phyloP scores from a whole-genome alignment of 139 green algal genomes.

The Coccomyxa sp. region DNA sequence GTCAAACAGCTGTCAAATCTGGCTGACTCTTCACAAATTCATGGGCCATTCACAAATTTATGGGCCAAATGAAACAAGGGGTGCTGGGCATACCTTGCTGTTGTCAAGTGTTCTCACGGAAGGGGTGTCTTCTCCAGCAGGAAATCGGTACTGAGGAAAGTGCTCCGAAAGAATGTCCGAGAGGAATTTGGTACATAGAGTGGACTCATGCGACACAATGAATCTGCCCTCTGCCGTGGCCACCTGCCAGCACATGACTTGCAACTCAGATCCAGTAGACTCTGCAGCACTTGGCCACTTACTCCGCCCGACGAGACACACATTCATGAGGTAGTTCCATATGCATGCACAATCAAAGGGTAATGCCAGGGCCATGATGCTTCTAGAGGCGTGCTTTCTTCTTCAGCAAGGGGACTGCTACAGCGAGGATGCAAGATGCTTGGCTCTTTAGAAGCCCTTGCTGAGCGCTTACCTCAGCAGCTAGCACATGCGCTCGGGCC shows the following conservation, averaged over 20 bases:
- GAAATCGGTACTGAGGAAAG: constrained; percentile 25
- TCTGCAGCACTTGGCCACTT: not conserved
- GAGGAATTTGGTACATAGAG: constrained; percentile 2
- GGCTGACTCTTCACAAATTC: too few relatives aligned
- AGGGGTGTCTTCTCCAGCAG: constrained; percentile 5
- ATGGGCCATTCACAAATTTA: too few relatives aligned
- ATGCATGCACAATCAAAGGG: not conserved
- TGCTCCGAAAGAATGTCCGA: constrained; percentile 27
- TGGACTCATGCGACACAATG: constrained; percentile 21
- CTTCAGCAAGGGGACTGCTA: not conserved
- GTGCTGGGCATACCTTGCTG: constrained; percentile 9
- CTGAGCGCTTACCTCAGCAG: constrained; percentile 15
- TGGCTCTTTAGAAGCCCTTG: too few relatives aligned
- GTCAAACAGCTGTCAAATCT: too few relatives aligned
- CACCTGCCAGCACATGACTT: not conserved
- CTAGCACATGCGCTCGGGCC: constrained; percentile 33
- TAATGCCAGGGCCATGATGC: too few relatives aligned
- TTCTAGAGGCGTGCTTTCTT: too few relatives aligned
- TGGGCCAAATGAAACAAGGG: too few relatives aligned
- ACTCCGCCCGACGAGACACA: too few relatives aligned
- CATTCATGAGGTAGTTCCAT: not conserved
- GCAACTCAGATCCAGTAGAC: too few relatives aligned
- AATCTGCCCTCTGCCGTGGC: constrained; percentile 30
- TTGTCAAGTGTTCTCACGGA: constrained; percentile 18
- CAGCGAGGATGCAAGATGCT: too few relatives aligned